Conservation (phyloP, 1,139 yeast genomes). For the Hyphopichia wangnamkhiaoensis region DNA sequence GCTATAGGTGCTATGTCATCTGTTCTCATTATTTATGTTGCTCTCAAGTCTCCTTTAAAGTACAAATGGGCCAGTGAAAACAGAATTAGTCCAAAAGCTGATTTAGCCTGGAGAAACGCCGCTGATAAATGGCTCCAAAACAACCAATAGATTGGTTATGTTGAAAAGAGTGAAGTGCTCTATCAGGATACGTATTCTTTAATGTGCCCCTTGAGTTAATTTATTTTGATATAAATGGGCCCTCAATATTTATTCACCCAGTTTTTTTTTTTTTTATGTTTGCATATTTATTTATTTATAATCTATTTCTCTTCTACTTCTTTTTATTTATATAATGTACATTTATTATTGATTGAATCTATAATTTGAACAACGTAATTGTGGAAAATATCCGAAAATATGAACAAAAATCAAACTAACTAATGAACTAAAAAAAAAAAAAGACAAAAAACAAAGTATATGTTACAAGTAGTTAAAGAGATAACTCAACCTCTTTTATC, state of each 20-base stretch:
- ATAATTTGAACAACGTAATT: background rate
- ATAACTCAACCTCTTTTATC: slow-evolving; percentile 1
- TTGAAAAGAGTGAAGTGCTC: no score
- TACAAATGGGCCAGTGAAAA: slow-evolving; percentile 44
- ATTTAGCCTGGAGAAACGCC: slow-evolving; percentile 54
- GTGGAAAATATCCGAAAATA: no score
- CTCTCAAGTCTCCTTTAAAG: slow-evolving; percentile 47
- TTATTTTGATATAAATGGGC: no score
- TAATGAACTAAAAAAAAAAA: background rate
- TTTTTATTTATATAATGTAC: slow-evolving; percentile 4
- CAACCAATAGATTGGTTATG: slow-evolving; percentile 12
- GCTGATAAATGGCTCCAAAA: slow-evolving; percentile 49
- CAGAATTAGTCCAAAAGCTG: slow-evolving; percentile 52
- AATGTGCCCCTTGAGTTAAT: background rate
- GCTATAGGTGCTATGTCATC: slow-evolving; percentile 50
- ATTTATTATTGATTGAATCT: slow-evolving; percentile 2
- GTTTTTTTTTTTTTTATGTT: background rate
- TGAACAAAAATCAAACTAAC: no score
- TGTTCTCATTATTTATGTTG: slow-evolving; percentile 40
- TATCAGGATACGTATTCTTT: background rate
- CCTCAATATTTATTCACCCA: background rate
- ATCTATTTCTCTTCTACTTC: background rate
- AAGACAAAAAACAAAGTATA: background rate
- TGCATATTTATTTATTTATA: slow-evolving; percentile 1
- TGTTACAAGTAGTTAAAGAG: background rate